These are phyloP conservation scores for Paraphaeosphaeria minitans DNA, from an alignment of 2,329 filamentous ascomycete species.

Conservation along the genomic window DNA sequence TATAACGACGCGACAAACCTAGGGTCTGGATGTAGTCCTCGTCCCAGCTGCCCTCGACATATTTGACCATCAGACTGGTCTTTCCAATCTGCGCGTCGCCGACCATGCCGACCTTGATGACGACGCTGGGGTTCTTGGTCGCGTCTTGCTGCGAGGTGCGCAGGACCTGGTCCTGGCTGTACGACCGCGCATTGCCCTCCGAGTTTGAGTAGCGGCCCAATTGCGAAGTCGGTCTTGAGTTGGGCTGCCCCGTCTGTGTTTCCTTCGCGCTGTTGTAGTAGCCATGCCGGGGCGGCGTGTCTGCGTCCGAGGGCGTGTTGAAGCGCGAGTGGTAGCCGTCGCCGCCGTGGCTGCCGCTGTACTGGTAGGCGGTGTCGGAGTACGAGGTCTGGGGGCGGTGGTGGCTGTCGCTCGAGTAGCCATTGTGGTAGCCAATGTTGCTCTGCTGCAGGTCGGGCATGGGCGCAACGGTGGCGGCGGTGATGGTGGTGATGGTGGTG, in stretches of 20 bases:
- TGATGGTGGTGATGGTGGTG: conserved; percentile 53
- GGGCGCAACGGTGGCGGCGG: conserved; percentile 44
- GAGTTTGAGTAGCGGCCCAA: conserved; percentile 55
- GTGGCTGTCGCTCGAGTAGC: conserved; percentile 48
- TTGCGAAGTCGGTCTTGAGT: conserved; percentile 56
- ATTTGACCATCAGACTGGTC: conserved; percentile 99
- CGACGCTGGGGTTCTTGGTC: conserved; percentile 68
- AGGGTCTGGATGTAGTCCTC: conserved; percentile 99
- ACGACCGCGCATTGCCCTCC: conserved; percentile 47
- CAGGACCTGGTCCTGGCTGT: conserved; percentile 54
- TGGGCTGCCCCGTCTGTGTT: conserved; percentile 44
- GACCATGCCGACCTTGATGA: conserved; percentile 99
- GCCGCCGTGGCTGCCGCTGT: conserved; percentile 37
- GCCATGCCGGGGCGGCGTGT: conserved; percentile 47
- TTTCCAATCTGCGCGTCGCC: conserved; percentile 99
- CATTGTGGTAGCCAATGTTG: conserved; percentile 28
- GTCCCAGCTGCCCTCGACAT: conserved; percentile 99
- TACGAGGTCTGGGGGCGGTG: conserved; percentile 59
- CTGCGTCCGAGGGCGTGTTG: conserved; percentile 55
- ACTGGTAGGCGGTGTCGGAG: conserved; percentile 55
- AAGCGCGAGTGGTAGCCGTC: conserved; percentile 43
- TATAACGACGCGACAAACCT: conserved; percentile 55
- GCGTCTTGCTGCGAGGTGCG: conserved; percentile 49
- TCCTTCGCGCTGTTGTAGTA: conserved; percentile 43
- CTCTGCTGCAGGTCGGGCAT: conserved; percentile 47